These are phyloP conservation scores for Pestalotiopsis sp. DNA, from an alignment of 2,329 filamentous ascomycete genomes.

Conservation along the genomic window DNA sequence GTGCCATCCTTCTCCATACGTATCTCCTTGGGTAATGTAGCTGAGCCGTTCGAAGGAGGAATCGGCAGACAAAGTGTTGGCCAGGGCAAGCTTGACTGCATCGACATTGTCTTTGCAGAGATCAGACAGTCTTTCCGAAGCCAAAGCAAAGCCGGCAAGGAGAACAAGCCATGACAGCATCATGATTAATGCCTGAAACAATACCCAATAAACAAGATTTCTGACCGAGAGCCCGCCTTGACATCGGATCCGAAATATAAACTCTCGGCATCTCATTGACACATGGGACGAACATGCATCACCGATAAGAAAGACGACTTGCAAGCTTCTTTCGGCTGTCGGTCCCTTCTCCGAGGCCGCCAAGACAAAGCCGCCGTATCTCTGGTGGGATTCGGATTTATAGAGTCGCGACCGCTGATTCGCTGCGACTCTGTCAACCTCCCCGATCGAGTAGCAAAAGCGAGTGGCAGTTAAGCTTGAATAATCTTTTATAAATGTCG, in stretches of 20 bases:
- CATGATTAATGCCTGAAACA: no score
- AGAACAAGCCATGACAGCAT: no score
- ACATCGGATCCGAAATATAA: background rate
- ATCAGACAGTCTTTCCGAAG: background rate
- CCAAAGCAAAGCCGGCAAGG: background rate
- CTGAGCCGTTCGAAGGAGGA: conserved; percentile 32
- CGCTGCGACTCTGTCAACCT: background rate
- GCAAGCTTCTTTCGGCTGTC: background rate
- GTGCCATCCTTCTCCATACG: conserved; percentile 38
- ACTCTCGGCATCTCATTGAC: background rate
- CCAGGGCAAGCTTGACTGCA: conserved; percentile 25
- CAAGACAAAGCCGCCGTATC: background rate
- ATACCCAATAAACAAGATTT: background rate
- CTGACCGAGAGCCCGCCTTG: background rate
- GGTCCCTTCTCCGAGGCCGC: background rate
- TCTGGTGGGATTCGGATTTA: background rate
- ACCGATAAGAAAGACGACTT: background rate
- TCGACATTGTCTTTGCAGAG: conserved; percentile 18
- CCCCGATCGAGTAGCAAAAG: background rate
- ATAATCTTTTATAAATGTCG: background rate
- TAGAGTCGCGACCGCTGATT: background rate
- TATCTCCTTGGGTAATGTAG: conserved; percentile 31
- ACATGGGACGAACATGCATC: background rate
- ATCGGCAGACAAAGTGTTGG: conserved; percentile 19
- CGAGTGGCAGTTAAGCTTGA: background rate